Conservation (phyloP, 495 filamentous ascomycete species). For the Aspergillus indologenus region DNA sequence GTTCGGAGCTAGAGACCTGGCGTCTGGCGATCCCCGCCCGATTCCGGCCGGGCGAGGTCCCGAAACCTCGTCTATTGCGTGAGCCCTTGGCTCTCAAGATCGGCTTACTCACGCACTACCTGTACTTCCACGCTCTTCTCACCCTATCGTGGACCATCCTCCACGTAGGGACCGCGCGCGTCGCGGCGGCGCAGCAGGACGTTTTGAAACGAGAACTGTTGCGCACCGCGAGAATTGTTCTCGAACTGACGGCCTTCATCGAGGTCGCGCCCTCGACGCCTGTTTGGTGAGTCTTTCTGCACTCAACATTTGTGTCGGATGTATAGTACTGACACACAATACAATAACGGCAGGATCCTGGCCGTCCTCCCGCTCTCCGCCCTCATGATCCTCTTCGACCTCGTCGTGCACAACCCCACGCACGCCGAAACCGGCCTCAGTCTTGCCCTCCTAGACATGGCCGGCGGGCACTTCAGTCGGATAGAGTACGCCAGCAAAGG, state of each 20-base stretch:
- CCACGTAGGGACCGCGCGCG: constrained; percentile 7
- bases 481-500: constrained; percentile 33
- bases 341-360: constrained; percentile 6
- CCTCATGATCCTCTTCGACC: constrained; percentile 36
- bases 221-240: constrained; percentile 15
- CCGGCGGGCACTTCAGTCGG: constrained; percentile 31
- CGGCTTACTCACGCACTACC: constrained; percentile 17
- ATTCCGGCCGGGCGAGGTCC: constrained; percentile 15
- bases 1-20: constrained; percentile 18
- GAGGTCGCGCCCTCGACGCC: constrained; percentile 20
- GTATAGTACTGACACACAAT: no score
- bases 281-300: constrained; percentile 15
- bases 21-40: constrained; percentile 12
- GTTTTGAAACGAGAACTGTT: constrained; percentile 17
- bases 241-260: constrained; percentile 22
- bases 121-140: constrained; percentile 17
- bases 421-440: constrained; percentile 30
- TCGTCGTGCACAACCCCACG: constrained; percentile 33
- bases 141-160: constrained; percentile 21
- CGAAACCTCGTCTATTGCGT: constrained; percentile 12
- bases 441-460: constrained; percentile 32
- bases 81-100: constrained; percentile 12
- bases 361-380: constrained; percentile 26
- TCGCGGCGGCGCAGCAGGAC: constrained; percentile 3
- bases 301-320: no score